A percentile compares a stretch with the other conserved stretches of the same genome.
phyloP scores from a whole-genome alignment of 345 rosid genomes.

The Theobroma cacao region DNA sequence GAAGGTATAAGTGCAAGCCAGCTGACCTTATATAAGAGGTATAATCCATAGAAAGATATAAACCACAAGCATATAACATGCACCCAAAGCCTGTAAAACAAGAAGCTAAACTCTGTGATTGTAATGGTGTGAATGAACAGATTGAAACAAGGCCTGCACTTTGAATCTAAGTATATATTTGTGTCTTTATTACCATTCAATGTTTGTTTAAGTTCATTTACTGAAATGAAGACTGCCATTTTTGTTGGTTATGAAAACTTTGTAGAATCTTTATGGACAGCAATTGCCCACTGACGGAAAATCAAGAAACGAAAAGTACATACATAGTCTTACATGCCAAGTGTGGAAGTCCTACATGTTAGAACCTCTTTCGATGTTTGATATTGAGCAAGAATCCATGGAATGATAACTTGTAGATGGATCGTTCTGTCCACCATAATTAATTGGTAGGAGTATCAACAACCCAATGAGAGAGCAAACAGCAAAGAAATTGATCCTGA shows the following conservation, averaged over 20 bases:
- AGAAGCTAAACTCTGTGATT: not conserved
- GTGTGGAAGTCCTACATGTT: slow-evolving; percentile 44
- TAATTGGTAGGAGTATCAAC: slow-evolving; percentile 69
- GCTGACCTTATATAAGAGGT: slow-evolving; percentile 66
- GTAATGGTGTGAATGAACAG: not conserved
- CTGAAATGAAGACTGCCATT: not conserved
- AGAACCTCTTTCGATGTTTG: slow-evolving; percentile 67
- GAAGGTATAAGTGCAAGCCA: slow-evolving; percentile 1
- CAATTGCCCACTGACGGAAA: too few species aligned
- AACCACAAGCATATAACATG: slow-evolving; percentile 83
- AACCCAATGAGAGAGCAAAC: slow-evolving; percentile 65
- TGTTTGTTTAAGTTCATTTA: not conserved
- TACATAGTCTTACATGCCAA: not conserved
- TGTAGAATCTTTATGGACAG: not conserved
- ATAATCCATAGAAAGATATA: slow-evolving; percentile 68
- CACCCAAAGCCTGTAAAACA: slow-evolving; percentile 76
- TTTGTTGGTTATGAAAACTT: too few species aligned
- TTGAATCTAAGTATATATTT: not conserved
- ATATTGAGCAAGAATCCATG: slow-evolving; percentile 71
- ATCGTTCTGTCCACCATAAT: slow-evolving; percentile 54
- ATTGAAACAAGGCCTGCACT: not conserved
- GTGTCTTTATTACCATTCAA: not conserved
- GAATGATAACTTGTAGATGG: slow-evolving; percentile 31
- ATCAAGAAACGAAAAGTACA: not conserved
- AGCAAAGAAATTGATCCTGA: slow-evolving; percentile 72